These are phyloP conservation scores for Cucumis cinereus DNA, from an alignment of 306 rosid species.

Conservation along the genomic window DNA sequence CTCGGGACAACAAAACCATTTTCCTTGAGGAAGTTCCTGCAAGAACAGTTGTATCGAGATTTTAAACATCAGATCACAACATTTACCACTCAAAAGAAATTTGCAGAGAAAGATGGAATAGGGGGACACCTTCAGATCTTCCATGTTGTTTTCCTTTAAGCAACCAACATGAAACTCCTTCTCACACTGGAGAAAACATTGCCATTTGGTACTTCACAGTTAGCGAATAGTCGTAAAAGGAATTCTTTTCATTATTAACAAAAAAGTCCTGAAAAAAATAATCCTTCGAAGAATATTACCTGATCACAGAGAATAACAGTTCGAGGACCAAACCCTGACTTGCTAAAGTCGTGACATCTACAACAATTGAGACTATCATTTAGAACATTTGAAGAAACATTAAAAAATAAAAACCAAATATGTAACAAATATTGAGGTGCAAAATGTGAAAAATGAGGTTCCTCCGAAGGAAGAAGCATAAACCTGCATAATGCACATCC, in stretches of 20 bases:
- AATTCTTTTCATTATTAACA: neutral
- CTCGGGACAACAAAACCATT: constrained; percentile 58
- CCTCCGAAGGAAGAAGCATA: neutral
- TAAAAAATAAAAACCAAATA: neutral
- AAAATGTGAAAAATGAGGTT: neutral
- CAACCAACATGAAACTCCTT: constrained; percentile 75
- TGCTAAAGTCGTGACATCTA: constrained; percentile 51
- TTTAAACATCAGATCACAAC: neutral
- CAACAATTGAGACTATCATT: neutral
- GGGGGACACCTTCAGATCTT: constrained; percentile 38
- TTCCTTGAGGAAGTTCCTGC: constrained; percentile 62
- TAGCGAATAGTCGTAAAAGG: neutral
- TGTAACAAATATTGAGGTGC: neutral
- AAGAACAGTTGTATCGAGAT: neutral
- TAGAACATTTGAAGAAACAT: neutral
- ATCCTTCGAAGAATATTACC: constrained; percentile 23
- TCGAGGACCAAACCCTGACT: constrained; percentile 40
- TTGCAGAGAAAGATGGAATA: neutral
- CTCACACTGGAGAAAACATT: constrained; percentile 47
- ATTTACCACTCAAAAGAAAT: neutral
- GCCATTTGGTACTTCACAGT: neutral
- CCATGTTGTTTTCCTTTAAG: constrained; percentile 49
- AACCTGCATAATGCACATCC: constrained; percentile 81
- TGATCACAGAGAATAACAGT: constrained; percentile 79
- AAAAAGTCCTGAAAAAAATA: neutral